Percentiles rank a stretch among this genome's conserved stretches.
phyloP scores from a whole-genome alignment of 2,329 filamentous ascomycete genomes.

The Nectriaceae sp. region DNA sequence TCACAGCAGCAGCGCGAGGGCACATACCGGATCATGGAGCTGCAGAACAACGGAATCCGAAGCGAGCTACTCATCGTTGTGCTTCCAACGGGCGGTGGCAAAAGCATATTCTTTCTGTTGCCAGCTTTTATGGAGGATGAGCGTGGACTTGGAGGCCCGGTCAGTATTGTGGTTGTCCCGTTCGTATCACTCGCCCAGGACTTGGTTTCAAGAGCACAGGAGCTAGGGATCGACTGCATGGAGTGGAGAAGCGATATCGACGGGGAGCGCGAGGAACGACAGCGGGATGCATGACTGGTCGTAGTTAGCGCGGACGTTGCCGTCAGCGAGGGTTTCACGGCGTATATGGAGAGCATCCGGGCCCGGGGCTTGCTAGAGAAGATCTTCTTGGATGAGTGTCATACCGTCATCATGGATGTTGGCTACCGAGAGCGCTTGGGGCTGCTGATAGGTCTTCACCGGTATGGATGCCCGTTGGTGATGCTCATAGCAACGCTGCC shows the following conservation, averaged over 20 bases:
- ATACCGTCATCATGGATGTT: background rate
- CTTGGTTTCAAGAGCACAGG: background rate
- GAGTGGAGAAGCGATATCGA: background rate
- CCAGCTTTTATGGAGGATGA: conserved; percentile 2
- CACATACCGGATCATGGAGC: background rate
- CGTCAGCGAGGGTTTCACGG: background rate
- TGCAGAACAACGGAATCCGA: background rate
- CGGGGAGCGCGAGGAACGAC: background rate
- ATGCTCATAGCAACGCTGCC: conserved; percentile 2
- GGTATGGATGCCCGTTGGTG: no score
- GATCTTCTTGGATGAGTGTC: conserved; percentile 1
- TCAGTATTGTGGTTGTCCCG: conserved; percentile 7
- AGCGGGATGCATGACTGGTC: conserved; percentile 1
- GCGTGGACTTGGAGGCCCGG: background rate
- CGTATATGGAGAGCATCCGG: conserved; percentile 1
- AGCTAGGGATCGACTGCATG: conserved; percentile 1
- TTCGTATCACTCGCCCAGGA: conserved; percentile 2
- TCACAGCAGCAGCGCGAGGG: background rate
- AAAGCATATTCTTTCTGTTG: conserved; percentile 9
- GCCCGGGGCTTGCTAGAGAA: background rate
- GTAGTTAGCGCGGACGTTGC: background rate
- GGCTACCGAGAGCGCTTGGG: background rate
- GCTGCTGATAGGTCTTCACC: background rate
- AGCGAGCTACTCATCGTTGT: conserved; percentile 5
- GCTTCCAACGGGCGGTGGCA: conserved; percentile 8